Evolutionary conservation across 2,329 filamentous ascomycete species (phyloP), one percentile per base, ranked within the genome.

Genomic region (Cladosporium sp.): DNA sequence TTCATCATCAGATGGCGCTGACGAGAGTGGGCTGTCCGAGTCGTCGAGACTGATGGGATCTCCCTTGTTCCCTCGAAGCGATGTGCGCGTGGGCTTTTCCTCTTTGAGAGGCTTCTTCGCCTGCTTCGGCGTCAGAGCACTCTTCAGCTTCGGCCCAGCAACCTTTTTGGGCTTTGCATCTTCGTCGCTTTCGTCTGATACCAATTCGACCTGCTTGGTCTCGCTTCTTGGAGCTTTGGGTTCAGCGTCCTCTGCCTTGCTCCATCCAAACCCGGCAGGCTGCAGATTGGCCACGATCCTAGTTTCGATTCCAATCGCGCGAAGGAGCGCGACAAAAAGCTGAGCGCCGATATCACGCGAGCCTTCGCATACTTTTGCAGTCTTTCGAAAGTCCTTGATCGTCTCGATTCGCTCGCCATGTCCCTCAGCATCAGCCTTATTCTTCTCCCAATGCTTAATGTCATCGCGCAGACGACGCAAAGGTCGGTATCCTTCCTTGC

Each of bases 401-500:
- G 78, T 77, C n/a, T 76, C 73, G 2, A 97, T 83, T 12, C 83
- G 81, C 74, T 97, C 94, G 1, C 93, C 93, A 68, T 93, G 91
- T 5, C 75, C 76, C 45, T 83, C 78, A 0, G 79, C 72, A 63
- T 94, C 81, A 57, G 84, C 77, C 0, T 78, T 76, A 49, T 87
- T 81, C 12, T 85, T 81, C 32, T 83, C 81, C 70, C 88, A 91
- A 0, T 83, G 86, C 32, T 87, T 85, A 6, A 88, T 84, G 59
- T 94, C 79, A n/a, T 86, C 82, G 64, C 91, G 87, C 2, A 96
- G 75, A 22, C 84, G 81, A 64, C 87, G 80, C n/a, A 91, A 81
- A 0, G 88, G 80, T 77, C 93, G 88, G 70, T 97, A 97, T 0
- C 94, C 94, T 69, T 84, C 81, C 75, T 97, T 99, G n/a, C 92